A percentile compares a stretch with the other conserved stretches of the same genome.
These are phyloP conservation scores for Lecanicillium sp. DNA, from an alignment of 2,329 filamentous ascomycete species.

Conservation along the genomic window DNA sequence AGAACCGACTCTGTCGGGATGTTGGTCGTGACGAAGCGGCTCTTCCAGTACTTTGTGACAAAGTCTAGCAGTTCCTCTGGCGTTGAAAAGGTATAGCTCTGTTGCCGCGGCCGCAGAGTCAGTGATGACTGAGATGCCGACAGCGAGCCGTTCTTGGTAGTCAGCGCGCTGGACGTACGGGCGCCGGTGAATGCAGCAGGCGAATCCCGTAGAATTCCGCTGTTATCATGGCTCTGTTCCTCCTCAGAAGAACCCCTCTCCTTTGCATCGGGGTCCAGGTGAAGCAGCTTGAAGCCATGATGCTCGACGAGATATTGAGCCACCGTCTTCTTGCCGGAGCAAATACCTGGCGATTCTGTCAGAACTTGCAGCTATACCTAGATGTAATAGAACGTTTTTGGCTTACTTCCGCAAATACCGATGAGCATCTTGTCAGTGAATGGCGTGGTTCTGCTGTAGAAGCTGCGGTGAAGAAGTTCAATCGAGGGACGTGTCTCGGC, in stretches of 20 bases:
- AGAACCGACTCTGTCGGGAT: constrained; percentile 66
- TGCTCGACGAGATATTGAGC: constrained; percentile 79
- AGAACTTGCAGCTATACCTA: constrained; percentile 9
- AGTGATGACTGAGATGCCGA: constrained; percentile 18
- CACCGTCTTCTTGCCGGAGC: constrained; percentile 85
- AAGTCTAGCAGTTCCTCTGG: constrained; percentile 69
- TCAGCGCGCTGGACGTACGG: constrained; percentile 18
- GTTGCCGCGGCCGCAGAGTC: constrained; percentile 14
- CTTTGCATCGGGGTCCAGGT: constrained; percentile 33
- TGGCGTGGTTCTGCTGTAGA: constrained; percentile 8
- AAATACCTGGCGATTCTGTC: constrained; percentile 57
- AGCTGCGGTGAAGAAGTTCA: not conserved
- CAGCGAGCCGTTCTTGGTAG: constrained; percentile 17
- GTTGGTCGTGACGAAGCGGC: constrained; percentile 79
- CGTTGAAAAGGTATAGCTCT: constrained; percentile 44
- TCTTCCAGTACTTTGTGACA: constrained; percentile 76
- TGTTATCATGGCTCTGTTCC: no score
- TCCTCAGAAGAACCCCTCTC: not conserved
- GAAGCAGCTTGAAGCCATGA: constrained; percentile 71
- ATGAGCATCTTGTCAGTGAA: constrained; percentile 61
- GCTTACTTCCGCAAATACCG: constrained; percentile 64
- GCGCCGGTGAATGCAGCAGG: constrained; percentile 16
- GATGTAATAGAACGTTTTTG: constrained; percentile 4
- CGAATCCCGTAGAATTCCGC: not conserved
- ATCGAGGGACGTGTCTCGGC: constrained; percentile 6